Percentiles rank a stretch among this genome's conserved stretches.
Conservation (phyloP, 176 grass and related monocot species). For the Elymus sibiricus region DNA sequence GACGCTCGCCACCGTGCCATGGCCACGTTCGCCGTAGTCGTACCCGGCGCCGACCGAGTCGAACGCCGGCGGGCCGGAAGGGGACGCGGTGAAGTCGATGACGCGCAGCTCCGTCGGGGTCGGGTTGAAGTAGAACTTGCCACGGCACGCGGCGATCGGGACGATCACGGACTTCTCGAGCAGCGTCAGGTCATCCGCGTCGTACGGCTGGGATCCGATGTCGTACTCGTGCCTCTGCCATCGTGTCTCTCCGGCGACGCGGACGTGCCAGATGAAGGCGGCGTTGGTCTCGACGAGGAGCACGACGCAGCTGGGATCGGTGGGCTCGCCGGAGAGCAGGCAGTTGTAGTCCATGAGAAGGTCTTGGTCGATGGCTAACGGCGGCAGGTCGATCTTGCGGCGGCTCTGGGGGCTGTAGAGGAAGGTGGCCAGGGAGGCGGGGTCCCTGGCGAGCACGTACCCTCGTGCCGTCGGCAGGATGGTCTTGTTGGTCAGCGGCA, state of each 20-base stretch:
- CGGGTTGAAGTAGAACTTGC: slow-evolving; percentile 3
- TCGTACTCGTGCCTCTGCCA: background rate
- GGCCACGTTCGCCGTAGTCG: too few species aligned
- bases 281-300: background rate
- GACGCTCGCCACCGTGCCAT: too few species aligned
- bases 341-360: background rate
- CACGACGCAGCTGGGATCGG: background rate
- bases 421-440: background rate
- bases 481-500: background rate
- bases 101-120: background rate
- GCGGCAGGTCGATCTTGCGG: background rate
- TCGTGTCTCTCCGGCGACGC: background rate
- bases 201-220: background rate
- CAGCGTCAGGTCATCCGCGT: background rate
- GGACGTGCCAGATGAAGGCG: background rate
- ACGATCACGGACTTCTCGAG: background rate
- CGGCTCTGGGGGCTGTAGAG: background rate
- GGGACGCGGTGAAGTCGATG: background rate
- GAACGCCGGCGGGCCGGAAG: background rate
- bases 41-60: background rate
- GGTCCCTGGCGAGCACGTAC: background rate
- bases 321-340: background rate
- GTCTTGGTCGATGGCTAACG: background rate
- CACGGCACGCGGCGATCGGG: background rate
- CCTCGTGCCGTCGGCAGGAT: background rate